Conservation (phyloP, 2,329 filamentous ascomycete species). For the Ophiostoma himal-ulmi region DNA sequence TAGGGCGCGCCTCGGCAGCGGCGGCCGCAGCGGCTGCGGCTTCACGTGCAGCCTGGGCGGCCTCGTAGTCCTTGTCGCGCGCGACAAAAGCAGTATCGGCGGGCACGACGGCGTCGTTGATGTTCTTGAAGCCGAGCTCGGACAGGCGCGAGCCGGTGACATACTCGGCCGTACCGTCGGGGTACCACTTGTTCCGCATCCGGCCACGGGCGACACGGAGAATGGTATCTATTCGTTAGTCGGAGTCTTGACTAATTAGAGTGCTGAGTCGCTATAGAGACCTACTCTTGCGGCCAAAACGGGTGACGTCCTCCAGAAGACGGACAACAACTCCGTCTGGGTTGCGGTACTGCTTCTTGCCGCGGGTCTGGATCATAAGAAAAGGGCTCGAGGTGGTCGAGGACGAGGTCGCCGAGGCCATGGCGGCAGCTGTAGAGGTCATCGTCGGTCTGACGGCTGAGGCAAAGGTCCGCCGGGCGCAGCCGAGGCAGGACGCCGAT, state of each 20-base stretch:
- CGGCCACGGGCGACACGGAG: conserved; percentile 34
- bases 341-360: conserved; percentile 35
- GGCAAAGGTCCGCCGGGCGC: conserved; percentile 15
- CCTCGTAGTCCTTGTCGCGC: neutral
- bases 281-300: conserved; percentile 38
- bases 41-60: neutral
- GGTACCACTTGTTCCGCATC: conserved; percentile 37
- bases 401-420: conserved; percentile 28
- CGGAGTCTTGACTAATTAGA: neutral
- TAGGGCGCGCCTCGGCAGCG: neutral
- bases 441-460: neutral
- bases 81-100: conserved; percentile 30
- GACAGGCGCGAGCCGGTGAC: conserved; percentile 33
- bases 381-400: conserved; percentile 21
- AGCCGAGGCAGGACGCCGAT: conserved; percentile 25
- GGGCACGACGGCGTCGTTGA: conserved; percentile 30
- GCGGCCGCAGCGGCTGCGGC: conserved; percentile 6
- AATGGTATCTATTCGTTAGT: conserved; percentile 31
- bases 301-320: conserved; percentile 37
- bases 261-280: neutral
- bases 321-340: conserved; percentile 42
- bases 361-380: conserved; percentile 28
- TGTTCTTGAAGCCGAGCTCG: conserved; percentile 30
- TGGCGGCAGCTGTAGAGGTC: conserved; percentile 19
- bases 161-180: conserved; percentile 34